Base-by-base conservation (phyloP, 257 asterid genomes). In the Solanum habrochaites region DNA sequence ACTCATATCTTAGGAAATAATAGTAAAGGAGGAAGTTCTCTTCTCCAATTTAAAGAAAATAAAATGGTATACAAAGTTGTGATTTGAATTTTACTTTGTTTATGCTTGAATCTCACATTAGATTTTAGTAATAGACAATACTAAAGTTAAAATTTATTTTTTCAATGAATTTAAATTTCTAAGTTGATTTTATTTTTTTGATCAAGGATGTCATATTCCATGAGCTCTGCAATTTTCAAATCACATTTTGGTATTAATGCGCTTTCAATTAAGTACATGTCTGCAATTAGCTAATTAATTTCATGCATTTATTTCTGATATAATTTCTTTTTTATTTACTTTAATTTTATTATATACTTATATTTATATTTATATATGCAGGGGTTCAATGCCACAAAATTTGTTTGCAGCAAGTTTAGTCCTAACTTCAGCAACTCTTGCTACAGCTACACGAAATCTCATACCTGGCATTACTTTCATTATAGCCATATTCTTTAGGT, bases 371-470 rank as follows among this genome's bases (percentile, higher is more conserved):
- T 66, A 31, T 66, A 42, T 73, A 21, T 86, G 87, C 94, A 92
- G 96, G 86, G 93, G 90, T 74, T 86, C 93, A 69, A 29, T 93
- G 86, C 89, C 92, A 20, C 94, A 92, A 85, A 93, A 91, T 89
- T 58, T 93, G 47, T 92, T 87, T 62, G 93, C 90, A 11, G 90
- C 88, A 83, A 88, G 95, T 89, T 31, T 93, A 67, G 86, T 89
- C 7, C 83, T 92, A 86, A 93, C 96, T 3, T 92, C 95, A 8
- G 91, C 93, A 25, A 93, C 96, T 21, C 90, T 89, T 85, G 90
- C 92, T 15, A 62, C 93, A 27, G 93, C 96, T 52, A 90, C 91
- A 66, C 15, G 75, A 9, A 93, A 92, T 91, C 88, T 91, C 43
- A 78, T 88, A 31, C 95, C 96, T 31, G 93, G 94, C 15, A 60